Evolutionary conservation across 2,329 filamentous ascomycete species (phyloP).

Genomic region (Ploettnerulaceae sp.): DNA sequence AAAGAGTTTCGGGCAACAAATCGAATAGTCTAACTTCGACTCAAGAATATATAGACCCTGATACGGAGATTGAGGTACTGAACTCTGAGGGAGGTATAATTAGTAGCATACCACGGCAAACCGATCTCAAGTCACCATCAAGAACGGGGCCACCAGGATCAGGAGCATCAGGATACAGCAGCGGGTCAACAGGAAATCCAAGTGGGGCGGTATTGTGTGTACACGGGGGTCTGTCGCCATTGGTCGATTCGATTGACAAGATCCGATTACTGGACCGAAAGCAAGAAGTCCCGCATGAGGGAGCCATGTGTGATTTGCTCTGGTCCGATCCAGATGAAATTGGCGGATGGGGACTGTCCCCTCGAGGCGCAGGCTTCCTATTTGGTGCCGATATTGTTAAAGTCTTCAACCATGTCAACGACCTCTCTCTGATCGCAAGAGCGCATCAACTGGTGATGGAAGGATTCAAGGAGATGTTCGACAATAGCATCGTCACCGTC

Average conservation of each 20-base stretch:
- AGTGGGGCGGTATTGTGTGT: conserved; percentile 90
- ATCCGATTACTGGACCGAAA: conserved; percentile 93
- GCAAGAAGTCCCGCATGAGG: conserved; percentile 97
- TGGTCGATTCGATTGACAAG: conserved; percentile 92
- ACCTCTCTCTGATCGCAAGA: conserved; percentile 84
- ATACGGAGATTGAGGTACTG: conserved; percentile 89
- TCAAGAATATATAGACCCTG: conserved; percentile 54
- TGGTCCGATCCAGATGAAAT: conserved; percentile 99
- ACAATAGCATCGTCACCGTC: conserved; percentile 93
- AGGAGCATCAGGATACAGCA: conserved; percentile 67
- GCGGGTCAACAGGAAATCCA: conserved; percentile 58
- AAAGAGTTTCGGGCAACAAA: conserved; percentile 38
- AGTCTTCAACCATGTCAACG: conserved; percentile 90
- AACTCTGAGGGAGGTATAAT: conserved; percentile 79
- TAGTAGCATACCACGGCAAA: conserved; percentile 59
- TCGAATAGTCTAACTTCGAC: conserved; percentile 44
- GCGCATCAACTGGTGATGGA: conserved; percentile 99
- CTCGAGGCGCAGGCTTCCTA: conserved; percentile 89
- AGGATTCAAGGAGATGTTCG: conserved; percentile 99
- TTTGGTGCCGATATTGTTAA: conserved; percentile 96
- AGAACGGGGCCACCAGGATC: conserved; percentile 73
- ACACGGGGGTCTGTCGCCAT: conserved; percentile 84
- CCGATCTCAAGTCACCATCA: conserved; percentile 36
- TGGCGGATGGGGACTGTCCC: conserved; percentile 90
- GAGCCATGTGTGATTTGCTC: conserved; percentile 95